Base-by-base conservation (phyloP, 495 filamentous ascomycete genomes). In the Hypoxylon subgilvum region DNA sequence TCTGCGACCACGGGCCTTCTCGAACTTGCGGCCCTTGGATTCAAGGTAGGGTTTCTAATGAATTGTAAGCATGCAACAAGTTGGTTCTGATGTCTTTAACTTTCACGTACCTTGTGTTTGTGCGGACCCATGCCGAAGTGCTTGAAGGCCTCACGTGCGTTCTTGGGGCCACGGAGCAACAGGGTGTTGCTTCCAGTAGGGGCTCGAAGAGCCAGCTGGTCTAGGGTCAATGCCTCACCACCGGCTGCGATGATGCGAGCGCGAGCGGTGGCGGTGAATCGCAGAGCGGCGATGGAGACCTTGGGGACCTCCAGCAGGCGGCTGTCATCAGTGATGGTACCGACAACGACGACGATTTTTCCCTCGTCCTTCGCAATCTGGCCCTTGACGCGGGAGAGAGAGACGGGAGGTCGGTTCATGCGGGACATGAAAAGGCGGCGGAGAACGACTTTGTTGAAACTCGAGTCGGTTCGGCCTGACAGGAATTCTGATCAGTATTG, bases 21-120 rank as follows among this genome's bases (percentile, higher is more conserved):
- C 94, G 82, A 97, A 98, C 84, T 98, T 98, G 76, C 95, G 88
- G 69, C 95, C 95, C 87, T 98, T 98, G 84, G 89, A 94, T 76
- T 88, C 85, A 68, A 98, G 86, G 67, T 97, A 92, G 19, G 95
- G 95, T 84, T 96, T 96, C 91, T 91, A 61, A 3, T 50, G 64
- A 61, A 46, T 66, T 32, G 51, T 49, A 32, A 39, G 17, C 21
- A 16, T 41, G 12, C 3, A n/a, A 17, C 1, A 6, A 5, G 6
- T 0, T 13, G 18, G n/a, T 16, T 1, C 18, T 1, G 22, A 18
- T 16, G 6, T 5, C 4, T 12, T 36, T 4, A 10, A 39, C 19
- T 48, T n/a, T 40, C 58, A 78, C 85, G 56, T 72, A 92, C 90
- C 89, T 98, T 97, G 84, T 95, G 82, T 76, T 86, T 90, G 84